Percentiles rank a stretch among this genome's conserved stretches.
phyloP scores from a whole-genome alignment of 2,329 filamentous ascomycete species.

The Metarhizium guizhouense region DNA sequence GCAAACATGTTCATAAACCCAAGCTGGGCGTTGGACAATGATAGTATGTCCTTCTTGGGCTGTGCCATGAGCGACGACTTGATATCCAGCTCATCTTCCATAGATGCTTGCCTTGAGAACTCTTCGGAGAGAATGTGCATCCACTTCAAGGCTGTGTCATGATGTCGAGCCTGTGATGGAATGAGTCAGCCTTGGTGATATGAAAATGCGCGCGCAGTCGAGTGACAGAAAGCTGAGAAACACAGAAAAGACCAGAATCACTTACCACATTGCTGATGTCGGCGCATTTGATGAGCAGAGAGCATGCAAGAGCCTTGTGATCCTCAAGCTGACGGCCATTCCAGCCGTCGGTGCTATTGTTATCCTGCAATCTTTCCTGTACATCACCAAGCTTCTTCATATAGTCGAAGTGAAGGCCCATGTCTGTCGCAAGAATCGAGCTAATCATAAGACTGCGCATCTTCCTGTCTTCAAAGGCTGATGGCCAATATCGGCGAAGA shows the following conservation, averaged over 20 bases:
- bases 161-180: slow-evolving; percentile 64
- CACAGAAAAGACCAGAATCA: slow-evolving; percentile 16
- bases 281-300: slow-evolving; percentile 91
- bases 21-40: slow-evolving; percentile 79
- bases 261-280: slow-evolving; percentile 97
- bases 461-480: slow-evolving; percentile 65
- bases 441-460: slow-evolving; percentile 92
- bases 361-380: slow-evolving; percentile 66
- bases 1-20: slow-evolving; percentile 97
- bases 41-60: slow-evolving; percentile 73
- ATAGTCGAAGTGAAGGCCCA: slow-evolving; percentile 95
- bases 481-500: slow-evolving; percentile 82
- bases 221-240: neutral
- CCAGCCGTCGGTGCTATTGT: slow-evolving; percentile 63
- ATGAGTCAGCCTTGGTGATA: neutral
- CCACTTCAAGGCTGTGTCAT: slow-evolving; percentile 78
- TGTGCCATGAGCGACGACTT: slow-evolving; percentile 78
- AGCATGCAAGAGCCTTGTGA: slow-evolving; percentile 73
- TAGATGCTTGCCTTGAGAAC: slow-evolving; percentile 83
- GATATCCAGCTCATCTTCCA: slow-evolving; percentile 84
- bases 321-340: slow-evolving; percentile 66
- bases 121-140: slow-evolving; percentile 92
- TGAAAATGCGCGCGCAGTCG: neutral
- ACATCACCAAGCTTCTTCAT: slow-evolving; percentile 81
- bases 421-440: slow-evolving; percentile 94